Evolutionary conservation across 2,329 filamentous ascomycete genomes (phyloP).

Genomic region (Catunica adiposa): DNA sequence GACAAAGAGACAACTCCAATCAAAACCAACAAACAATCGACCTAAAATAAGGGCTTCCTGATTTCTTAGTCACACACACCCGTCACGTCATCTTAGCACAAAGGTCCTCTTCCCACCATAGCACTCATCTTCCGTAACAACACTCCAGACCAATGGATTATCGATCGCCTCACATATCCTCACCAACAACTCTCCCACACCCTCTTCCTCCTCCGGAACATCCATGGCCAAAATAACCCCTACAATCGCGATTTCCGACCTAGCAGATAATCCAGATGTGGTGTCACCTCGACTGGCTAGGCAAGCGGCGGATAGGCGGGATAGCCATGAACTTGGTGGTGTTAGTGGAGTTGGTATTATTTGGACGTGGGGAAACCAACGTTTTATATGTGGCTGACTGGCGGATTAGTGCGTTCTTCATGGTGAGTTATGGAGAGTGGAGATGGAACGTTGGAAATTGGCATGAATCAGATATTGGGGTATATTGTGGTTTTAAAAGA

Average conservation of each 20-base stretch:
- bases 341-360: too few relatives aligned
- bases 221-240: conserved; percentile 6
- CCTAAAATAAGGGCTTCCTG: too few relatives aligned
- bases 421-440: too few relatives aligned
- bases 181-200: conserved; percentile 4
- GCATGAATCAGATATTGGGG: too few relatives aligned
- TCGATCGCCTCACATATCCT: conserved; percentile 9
- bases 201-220: neutral
- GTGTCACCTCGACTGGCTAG: neutral
- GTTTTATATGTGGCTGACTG: too few relatives aligned
- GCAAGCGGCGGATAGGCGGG: neutral
- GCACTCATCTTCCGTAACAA: conserved; percentile 10
- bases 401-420: too few relatives aligned
- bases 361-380: too few relatives aligned
- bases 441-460: too few relatives aligned
- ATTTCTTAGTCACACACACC: too few relatives aligned
- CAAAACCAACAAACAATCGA: neutral
- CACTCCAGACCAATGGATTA: conserved; percentile 9
- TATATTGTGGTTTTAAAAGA: too few relatives aligned
- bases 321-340: neutral
- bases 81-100: too few relatives aligned
- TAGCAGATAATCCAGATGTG: conserved; percentile 1
- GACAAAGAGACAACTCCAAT: neutral
- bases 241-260: conserved; percentile 8
- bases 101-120: neutral